Evolutionary conservation across 176 grass and related monocot species (phyloP).

Genomic region (Oryza nivara): DNA sequence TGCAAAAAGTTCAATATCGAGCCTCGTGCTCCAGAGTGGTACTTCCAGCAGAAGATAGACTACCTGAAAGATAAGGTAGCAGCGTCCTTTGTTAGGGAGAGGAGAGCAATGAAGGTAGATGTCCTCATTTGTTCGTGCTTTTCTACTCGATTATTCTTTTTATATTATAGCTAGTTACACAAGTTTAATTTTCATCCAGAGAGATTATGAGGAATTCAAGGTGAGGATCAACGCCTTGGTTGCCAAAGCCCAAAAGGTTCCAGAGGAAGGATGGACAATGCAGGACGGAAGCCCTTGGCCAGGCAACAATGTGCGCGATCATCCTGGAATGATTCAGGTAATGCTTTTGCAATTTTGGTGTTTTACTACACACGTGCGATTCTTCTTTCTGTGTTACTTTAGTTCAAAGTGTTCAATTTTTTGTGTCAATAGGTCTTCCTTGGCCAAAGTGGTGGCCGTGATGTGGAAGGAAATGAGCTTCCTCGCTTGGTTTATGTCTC

Average conservation of each 20-base stretch:
- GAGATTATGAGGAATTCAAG: constrained; percentile 96
- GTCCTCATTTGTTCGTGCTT: constrained; percentile 23
- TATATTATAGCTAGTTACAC: constrained; percentile 35
- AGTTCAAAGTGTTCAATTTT: constrained; percentile 30
- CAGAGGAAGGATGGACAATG: constrained; percentile 98
- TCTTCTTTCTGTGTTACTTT: background rate
- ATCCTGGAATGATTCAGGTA: constrained; percentile 99
- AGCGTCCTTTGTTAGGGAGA: constrained; percentile 76
- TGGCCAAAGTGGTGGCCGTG: constrained; percentile 91
- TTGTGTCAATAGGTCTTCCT: constrained; percentile 73
- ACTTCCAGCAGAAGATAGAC: constrained; percentile 95
- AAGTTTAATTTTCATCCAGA: constrained; percentile 49
- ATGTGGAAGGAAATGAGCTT: constrained; percentile 84
- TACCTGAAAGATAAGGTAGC: constrained; percentile 92
- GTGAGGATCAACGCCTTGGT: constrained; percentile 91
- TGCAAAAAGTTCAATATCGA: constrained; percentile 85
- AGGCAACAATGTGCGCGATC: constrained; percentile 92
- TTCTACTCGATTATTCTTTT: constrained; percentile 6
- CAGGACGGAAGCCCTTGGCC: constrained; percentile 95
- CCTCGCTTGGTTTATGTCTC: constrained; percentile 92
- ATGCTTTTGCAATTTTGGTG: background rate
- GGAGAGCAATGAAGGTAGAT: constrained; percentile 93
- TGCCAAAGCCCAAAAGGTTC: constrained; percentile 88
- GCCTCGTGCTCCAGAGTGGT: constrained; percentile 84
- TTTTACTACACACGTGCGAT: constrained; percentile 4